Evolutionary conservation across 176 grass and related monocot species (phyloP).

Genomic region (Luzula sylvatica): DNA sequence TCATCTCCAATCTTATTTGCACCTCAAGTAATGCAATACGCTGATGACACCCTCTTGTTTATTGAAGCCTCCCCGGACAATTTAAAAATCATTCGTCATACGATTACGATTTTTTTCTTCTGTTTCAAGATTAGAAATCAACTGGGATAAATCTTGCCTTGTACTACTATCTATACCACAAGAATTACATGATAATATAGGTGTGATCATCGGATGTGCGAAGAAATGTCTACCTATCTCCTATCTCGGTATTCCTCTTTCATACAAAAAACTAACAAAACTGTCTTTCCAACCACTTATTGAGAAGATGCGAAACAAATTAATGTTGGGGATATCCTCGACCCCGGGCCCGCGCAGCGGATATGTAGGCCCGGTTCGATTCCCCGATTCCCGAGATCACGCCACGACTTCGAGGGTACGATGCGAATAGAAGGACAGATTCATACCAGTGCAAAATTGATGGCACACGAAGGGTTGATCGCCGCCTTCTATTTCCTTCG

Average conservation of each 20-base stretch:
- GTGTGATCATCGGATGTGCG: not conserved
- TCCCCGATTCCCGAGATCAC: too few relatives aligned
- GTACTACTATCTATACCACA: not conserved
- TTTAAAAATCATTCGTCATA: not conserved
- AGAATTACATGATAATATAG: not conserved
- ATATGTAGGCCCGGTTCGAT: too few relatives aligned
- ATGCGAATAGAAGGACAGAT: too few relatives aligned
- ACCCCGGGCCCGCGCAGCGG: too few relatives aligned
- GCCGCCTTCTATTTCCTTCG: too few relatives aligned
- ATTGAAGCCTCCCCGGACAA: not conserved
- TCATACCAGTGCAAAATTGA: too few relatives aligned
- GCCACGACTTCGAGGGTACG: too few relatives aligned
- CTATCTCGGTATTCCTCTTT: not conserved
- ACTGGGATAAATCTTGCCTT: not conserved
- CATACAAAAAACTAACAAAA: not conserved
- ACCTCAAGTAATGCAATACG: too few relatives aligned
- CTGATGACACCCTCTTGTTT: too few relatives aligned
- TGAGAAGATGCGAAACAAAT: not conserved
- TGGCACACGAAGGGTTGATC: too few relatives aligned
- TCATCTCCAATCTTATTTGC: too few relatives aligned
- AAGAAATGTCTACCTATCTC: not conserved
- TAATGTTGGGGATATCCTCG: too few relatives aligned
- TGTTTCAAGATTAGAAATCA: not conserved
- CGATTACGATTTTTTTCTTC: not conserved
- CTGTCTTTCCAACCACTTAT: not conserved